These are phyloP conservation scores for Posidonia australis DNA, from an alignment of 106 monocot species.

Conservation along the genomic window DNA sequence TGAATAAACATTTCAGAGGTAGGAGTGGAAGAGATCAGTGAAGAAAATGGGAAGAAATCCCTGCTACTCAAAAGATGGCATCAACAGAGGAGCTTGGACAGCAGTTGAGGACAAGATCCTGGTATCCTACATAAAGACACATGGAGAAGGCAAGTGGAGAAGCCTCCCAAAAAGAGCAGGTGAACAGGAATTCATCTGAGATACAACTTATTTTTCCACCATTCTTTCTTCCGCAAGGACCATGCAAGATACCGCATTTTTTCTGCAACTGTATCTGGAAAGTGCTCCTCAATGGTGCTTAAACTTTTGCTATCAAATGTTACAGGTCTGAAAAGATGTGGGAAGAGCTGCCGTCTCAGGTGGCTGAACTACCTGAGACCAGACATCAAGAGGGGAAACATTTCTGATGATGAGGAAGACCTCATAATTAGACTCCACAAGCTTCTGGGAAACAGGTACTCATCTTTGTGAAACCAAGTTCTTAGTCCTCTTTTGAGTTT, in stretches of 20 bases:
- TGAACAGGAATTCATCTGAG: background rate
- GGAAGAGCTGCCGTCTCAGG: conserved; percentile 25
- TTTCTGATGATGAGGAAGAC: conserved; percentile 1
- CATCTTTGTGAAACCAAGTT: background rate
- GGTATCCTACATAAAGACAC: background rate
- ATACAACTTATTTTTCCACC: too few relatives aligned
- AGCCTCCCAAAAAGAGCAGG: conserved; percentile 9
- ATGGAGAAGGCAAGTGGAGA: conserved; percentile 13
- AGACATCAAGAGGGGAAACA: conserved; percentile 5
- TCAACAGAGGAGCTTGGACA: conserved; percentile 6
- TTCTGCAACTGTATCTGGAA: too few relatives aligned
- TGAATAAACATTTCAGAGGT: too few relatives aligned
- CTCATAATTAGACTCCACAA: conserved; percentile 11
- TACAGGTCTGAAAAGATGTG: conserved; percentile 48
- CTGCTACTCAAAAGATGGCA: background rate
- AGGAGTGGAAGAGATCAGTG: too few relatives aligned
- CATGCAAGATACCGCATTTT: too few relatives aligned
- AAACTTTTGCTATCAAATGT: too few relatives aligned
- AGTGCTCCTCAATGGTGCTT: too few relatives aligned
- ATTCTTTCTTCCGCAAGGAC: too few relatives aligned
- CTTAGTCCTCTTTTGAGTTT: background rate
- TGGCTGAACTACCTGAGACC: conserved; percentile 21
- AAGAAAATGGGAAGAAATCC: background rate
- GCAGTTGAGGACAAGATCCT: conserved; percentile 3
- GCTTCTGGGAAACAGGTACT: conserved; percentile 1